Evolutionary conservation across 768 basidiomycete genomes (phyloP), one percentile per base, ranked within the genome.

Genomic region (Panaeolus cyanescens): DNA sequence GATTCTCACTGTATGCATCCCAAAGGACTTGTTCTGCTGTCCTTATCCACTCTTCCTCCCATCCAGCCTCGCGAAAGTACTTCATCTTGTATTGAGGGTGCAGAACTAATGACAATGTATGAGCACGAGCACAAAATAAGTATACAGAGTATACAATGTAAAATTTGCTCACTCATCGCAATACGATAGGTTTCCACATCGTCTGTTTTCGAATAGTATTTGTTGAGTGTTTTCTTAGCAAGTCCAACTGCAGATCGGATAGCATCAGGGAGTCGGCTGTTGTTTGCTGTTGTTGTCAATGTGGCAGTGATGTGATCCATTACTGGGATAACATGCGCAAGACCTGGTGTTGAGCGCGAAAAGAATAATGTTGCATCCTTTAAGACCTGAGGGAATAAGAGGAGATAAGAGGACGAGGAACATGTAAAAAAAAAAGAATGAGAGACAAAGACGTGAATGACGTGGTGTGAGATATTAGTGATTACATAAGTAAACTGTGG

Each of bases 151-250:
- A 45, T 30, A 60, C 8, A n/a, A 20, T 34, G 22, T 12, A 19
- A 25, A 50, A 20, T 34, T 40, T 32, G 69, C 71, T 1, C 58
- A 78, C 77, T 57, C 70, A 76, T 77, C 0, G 73, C 71, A 54
- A 78, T 75, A 1, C 65, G 61, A 59, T 73, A 77, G 9, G 72
- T 60, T 25, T 73, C 68, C 0, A 74, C 74, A 12, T 58, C 32
- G 59, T 78, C 72, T 0, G 71, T 72, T n/a, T 64, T 31, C 20
- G 58, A 55, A 61, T 78, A 77, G 63, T 78, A 78, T 20, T 62
- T 53, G 59, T 77, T 76, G 5, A 77, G 59, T 1, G 63, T 68
- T 32, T 65, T 65, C 59, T 74, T 73, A 0, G 66, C 70, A 17
- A 75, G 22, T 1, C 32, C 34, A 15, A 72, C 34, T 0, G 73